Percentiles rank a stretch among this genome's conserved stretches.
These are phyloP conservation scores for Nymphaea thermarum DNA, from an alignment of 164 flowering plant species.

Conservation along the genomic window DNA sequence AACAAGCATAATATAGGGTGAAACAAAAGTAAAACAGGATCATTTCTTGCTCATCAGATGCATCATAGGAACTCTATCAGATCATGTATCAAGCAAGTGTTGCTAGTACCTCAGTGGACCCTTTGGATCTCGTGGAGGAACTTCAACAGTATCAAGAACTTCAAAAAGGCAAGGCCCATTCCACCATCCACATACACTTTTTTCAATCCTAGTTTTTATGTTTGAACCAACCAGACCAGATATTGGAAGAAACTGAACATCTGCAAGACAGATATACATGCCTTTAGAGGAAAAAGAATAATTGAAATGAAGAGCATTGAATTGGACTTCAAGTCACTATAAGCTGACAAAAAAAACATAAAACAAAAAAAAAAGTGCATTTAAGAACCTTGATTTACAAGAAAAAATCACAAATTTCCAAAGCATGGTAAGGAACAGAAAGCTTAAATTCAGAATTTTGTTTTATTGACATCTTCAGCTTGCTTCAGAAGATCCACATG, in stretches of 20 bases:
- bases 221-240: slow-evolving; percentile 82
- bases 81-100: not conserved
- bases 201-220: slow-evolving; percentile 66
- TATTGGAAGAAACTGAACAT: slow-evolving; percentile 83
- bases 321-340: too few species aligned
- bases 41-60: too few species aligned
- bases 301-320: not conserved
- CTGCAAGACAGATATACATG: slow-evolving; percentile 24
- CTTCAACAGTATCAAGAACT: slow-evolving; percentile 72
- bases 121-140: slow-evolving; percentile 77
- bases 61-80: too few species aligned
- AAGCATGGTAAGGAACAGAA: too few species aligned
- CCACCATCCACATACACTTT: slow-evolving; percentile 76
- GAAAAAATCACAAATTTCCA: too few species aligned
- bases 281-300: not conserved
- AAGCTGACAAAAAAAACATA: too few species aligned
- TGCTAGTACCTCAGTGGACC: slow-evolving; percentile 72
- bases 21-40: too few species aligned
- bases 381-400: not conserved
- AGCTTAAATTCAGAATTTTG: too few species aligned
- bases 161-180: slow-evolving; percentile 94
- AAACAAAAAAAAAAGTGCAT: not conserved
- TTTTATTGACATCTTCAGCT: too few species aligned
- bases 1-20: too few species aligned
- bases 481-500: too few species aligned